phyloP scores from a whole-genome alignment of 352 stramenopile genomes.

The Globisporangium sylvaticum region DNA sequence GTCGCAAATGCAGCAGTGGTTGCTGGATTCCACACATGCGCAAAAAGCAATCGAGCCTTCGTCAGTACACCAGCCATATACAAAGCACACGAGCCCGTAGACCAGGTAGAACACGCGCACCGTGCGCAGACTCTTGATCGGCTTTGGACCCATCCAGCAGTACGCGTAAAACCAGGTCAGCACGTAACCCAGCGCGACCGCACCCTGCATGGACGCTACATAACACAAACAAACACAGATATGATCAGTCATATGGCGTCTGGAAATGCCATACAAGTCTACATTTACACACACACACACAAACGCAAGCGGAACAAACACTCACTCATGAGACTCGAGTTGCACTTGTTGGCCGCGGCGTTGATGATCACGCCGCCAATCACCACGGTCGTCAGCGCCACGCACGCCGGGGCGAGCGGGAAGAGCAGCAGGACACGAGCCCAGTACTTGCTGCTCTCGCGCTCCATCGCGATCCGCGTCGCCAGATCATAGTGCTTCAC shows the following conservation, averaged over 20 bases:
- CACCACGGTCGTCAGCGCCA: constrained; percentile 56
- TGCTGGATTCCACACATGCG: not conserved
- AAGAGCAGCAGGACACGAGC: constrained; percentile 59
- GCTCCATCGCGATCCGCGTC: constrained; percentile 45
- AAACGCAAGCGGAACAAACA: not conserved
- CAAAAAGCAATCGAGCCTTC: too few relatives aligned
- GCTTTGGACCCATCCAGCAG: constrained; percentile 59
- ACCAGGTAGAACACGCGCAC: constrained; percentile 63
- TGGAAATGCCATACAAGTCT: too few relatives aligned
- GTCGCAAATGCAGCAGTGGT: not conserved
- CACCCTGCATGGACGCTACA: constrained; percentile 59
- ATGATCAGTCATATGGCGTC: not conserved
- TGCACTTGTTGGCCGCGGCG: constrained; percentile 59
- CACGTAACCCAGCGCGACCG: constrained; percentile 60
- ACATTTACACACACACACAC: not conserved
- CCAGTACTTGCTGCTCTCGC: constrained; percentile 73
- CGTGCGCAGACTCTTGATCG: constrained; percentile 50
- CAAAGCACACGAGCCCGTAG: constrained; percentile 50
- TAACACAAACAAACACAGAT: not conserved
- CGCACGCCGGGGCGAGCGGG: constrained; percentile 51
- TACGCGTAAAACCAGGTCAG: constrained; percentile 69
- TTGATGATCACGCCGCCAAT: constrained; percentile 72
- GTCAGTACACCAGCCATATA: not conserved
- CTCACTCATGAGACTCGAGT: constrained; percentile 60
- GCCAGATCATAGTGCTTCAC: constrained; percentile 45